Base-by-base conservation (phyloP, 345 rosid species). In the Eucalyptus victrix region DNA sequence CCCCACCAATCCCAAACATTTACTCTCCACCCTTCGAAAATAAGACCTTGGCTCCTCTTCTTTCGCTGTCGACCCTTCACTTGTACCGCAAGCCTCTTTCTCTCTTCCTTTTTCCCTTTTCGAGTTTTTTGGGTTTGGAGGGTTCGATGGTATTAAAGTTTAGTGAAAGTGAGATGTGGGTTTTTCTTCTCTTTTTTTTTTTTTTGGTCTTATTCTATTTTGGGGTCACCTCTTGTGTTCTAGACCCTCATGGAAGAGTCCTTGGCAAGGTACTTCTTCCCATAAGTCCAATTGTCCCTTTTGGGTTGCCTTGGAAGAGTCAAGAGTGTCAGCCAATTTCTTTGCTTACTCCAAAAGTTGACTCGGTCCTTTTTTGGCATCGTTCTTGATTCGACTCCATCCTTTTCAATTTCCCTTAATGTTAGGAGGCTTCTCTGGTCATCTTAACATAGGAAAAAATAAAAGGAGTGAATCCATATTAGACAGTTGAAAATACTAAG, bases 1-100 rank as follows among this genome's bases (percentile, higher is more conserved):
- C 90, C 93, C 92, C 90, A 95, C 96, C 96, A 92, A 93, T 94
- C 95, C 62, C 88, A 56, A 88, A 87, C 89, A 90, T 91, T 5
- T 93, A 90, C 91, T 87, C 91, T 76, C 90, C 91, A 94, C 95
- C 93, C 97, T 94, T 95, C 90, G 30, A 37, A 9, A 53, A 11
- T n/a, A 50, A 50, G 51, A 58, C 30, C 51, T 23, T 16, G 56
- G 80, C 72, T 30, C 24, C 86, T 85, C 87, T 51, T 26, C 87
- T 28, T 87, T n/a, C 54, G 45, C 85, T 85, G 69, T 88, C 86
- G 34, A 21, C 44, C 21, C 91, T 90, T 92, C 88, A 60, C 95
- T 93, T 95, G 9, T 88, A 62, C 49, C 87, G 91, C 90, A 93
- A 93, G 95, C 91, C 90, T 90, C 88, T 8, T 44, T 51, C 37